Conservation (phyloP, 352 stramenopile genomes). For the Pythium periplocum region DNA sequence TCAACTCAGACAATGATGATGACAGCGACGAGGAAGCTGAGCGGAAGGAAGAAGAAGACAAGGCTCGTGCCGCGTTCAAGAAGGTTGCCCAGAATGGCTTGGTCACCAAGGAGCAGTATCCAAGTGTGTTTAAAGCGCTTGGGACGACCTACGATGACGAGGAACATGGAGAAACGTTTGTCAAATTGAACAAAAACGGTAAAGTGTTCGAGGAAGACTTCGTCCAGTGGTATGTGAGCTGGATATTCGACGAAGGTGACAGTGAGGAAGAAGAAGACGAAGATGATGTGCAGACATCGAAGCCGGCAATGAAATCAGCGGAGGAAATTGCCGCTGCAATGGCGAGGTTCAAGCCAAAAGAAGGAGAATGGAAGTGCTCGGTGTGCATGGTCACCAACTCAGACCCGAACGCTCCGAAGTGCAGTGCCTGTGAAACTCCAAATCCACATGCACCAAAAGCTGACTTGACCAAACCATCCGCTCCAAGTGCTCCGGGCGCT, state of each 20-base stretch:
- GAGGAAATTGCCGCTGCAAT: constrained; percentile 44
- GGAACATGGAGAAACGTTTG: constrained; percentile 32
- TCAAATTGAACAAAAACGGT: constrained; percentile 38
- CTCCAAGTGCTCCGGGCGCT: constrained; percentile 19
- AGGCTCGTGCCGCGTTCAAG: constrained; percentile 33
- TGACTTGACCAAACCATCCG: constrained; percentile 6
- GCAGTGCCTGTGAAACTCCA: constrained; percentile 36
- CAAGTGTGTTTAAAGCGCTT: constrained; percentile 52
- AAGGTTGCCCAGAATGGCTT: constrained; percentile 25
- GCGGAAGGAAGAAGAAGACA: constrained; percentile 56
- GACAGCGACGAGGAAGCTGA: constrained; percentile 63
- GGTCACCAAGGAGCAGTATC: constrained; percentile 35
- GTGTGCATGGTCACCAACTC: constrained; percentile 45
- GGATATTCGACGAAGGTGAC: constrained; percentile 52
- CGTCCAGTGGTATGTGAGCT: constrained; percentile 56
- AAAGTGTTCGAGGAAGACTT: constrained; percentile 50
- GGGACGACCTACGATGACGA: constrained; percentile 55
- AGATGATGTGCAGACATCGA: constrained; percentile 2
- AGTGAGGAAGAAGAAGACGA: constrained; percentile 37
- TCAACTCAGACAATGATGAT: constrained; percentile 38
- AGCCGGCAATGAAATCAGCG: constrained; percentile 41
- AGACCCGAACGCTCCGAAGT: constrained; percentile 28
- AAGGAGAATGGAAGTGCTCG: constrained; percentile 58
- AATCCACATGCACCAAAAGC: constrained; percentile 39
- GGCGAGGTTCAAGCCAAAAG: constrained; percentile 38